phyloP scores from a whole-genome alignment of 768 basidiomycete genomes.

The Psilocybe tampanensis region DNA sequence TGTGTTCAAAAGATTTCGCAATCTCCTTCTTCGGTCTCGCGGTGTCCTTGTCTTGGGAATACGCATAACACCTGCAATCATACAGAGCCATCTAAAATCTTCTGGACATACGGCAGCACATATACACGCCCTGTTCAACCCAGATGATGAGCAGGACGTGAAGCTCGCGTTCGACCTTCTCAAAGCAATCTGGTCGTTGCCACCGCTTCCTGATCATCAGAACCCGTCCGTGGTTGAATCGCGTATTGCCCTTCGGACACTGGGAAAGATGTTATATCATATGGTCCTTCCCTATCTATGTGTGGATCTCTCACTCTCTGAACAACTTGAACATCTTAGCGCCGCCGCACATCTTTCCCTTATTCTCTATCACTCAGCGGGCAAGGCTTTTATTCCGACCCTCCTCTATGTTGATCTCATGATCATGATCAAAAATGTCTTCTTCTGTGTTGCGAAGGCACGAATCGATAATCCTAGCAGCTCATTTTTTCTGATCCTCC shows the following conservation, averaged over 20 bases:
- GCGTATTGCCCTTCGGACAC: conserved; percentile 15
- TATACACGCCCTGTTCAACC: conserved; percentile 13
- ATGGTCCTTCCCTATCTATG: conserved; percentile 30
- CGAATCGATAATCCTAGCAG: too few relatives aligned
- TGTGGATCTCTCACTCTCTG: conserved; percentile 23
- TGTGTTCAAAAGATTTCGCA: conserved; percentile 24
- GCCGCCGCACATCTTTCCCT: conserved; percentile 27
- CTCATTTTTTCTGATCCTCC: conserved; percentile 34
- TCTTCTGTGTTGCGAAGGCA: conserved; percentile 23
- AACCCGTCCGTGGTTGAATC: conserved; percentile 1
- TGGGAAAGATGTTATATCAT: conserved; percentile 21
- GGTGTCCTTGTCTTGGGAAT: conserved; percentile 20
- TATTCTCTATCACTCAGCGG: conserved; percentile 13
- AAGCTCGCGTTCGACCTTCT: conserved; percentile 16
- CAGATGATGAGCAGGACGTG: conserved; percentile 22
- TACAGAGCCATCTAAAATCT: conserved; percentile 12
- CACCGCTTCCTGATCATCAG: too few relatives aligned
- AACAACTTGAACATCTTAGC: conserved; percentile 31
- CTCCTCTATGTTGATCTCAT: not conserved
- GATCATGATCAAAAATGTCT: conserved; percentile 13
- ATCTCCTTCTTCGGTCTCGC: conserved; percentile 18
- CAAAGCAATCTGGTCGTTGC: too few relatives aligned
- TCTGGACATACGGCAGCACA: conserved; percentile 2
- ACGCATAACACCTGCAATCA: conserved; percentile 15
- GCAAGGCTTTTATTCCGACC: conserved; percentile 27